phyloP scores from a whole-genome alignment of 139 green algal genomes.

The Chlorella sp. region DNA sequence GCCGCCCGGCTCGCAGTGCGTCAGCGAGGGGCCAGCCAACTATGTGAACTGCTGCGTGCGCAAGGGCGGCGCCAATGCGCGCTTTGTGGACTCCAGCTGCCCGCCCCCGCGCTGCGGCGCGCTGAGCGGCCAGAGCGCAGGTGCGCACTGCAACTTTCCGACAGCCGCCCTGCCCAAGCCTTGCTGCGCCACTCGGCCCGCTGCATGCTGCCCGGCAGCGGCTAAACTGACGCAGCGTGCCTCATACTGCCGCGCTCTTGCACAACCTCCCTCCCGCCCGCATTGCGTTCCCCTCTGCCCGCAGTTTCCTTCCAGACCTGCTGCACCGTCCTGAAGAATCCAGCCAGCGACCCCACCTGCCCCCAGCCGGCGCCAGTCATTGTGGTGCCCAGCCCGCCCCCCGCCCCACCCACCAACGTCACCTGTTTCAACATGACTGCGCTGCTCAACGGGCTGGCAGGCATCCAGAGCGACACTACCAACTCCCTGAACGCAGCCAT shows the following conservation, averaged over 20 bases:
- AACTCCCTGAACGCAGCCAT: not conserved
- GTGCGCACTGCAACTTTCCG: too few relatives aligned
- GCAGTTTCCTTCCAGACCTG: not conserved
- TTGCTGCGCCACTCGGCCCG: not conserved
- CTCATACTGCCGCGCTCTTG: not conserved
- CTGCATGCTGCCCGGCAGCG: not conserved
- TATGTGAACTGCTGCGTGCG: too few relatives aligned
- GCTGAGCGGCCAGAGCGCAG: not conserved
- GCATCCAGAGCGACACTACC: not conserved
- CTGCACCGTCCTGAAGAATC: conserved; percentile 1
- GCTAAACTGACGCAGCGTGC: not conserved
- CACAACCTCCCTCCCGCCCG: not conserved
- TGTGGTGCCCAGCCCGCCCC: not conserved
- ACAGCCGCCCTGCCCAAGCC: not conserved
- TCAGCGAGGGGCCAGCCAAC: too few relatives aligned
- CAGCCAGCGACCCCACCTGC: conserved; percentile 9
- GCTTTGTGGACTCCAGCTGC: too few relatives aligned
- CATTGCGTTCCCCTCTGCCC: not conserved
- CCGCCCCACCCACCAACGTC: not conserved
- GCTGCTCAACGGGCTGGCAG: not conserved
- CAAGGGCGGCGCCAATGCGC: too few relatives aligned
- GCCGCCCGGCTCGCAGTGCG: too few relatives aligned
- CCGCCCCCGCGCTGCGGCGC: not conserved
- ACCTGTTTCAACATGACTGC: not conserved
- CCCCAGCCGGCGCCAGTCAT: not conserved